Evolutionary conservation across 148 eudicot species (phyloP), one percentile per base, ranked within the genome.

Genomic region (Nyssa sinensis): DNA sequence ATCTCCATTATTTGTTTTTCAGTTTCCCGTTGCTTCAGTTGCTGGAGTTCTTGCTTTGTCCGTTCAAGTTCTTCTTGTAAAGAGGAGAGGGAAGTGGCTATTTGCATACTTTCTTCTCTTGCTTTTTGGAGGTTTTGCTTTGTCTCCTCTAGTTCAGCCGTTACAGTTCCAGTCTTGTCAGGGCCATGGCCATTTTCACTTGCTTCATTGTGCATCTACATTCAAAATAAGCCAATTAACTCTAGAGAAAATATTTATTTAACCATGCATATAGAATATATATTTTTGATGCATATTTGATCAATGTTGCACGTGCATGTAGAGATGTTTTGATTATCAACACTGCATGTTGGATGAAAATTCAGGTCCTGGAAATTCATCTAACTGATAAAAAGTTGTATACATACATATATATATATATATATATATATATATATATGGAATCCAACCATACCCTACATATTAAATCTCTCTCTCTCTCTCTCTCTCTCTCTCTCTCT

Each of bases 11-110:
- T 75, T 63, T 76, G 85, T 66, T 86, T 85, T 41, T 86, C 81
- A 3, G 80, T 76, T 68, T 86, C 88, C 27, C 75, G 62, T 60
- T 80, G 73, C 77, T 92, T 93, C 1, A 93, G 81, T 25, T 81
- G 80, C 53, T 82, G 82, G 28, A 93, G 91, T 75, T 93, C 98
- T 51, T 67, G 68, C 65, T 84, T 93, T 8, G 97, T 88, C 62
- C 80, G 79, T 71, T 91, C 90, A 7, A 94, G 95, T 47, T 94
- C 97, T 49, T 88, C 84, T 73, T 87, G 85, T 12, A 92, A 67
- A 3, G 88, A 74, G 55, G 88, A 83, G 37, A 91, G 79, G 73
- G 79, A 83, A 32, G 69, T 79, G 1, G 95, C 89, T 92, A 94
- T 90, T 14, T 74, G 53, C 73, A 75, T 72, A 29, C 89, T 83